Base-by-base conservation (phyloP, 331 rosid genomes). In the Prunus yedoensis region DNA sequence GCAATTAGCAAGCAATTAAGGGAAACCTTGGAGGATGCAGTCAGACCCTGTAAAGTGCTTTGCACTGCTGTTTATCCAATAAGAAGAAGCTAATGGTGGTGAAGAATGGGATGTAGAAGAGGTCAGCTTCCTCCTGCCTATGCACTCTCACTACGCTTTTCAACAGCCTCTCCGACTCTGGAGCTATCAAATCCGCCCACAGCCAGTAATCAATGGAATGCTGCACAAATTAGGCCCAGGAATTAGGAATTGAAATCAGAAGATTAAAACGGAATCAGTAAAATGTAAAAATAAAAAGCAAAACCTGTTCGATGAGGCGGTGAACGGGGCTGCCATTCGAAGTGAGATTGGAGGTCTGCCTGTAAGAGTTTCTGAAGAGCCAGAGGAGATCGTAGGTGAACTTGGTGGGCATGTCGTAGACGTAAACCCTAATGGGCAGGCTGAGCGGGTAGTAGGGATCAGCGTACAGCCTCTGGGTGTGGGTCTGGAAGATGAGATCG, bases 21-120 rank as follows among this genome's bases (percentile, higher is more conserved):
- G 43, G 53, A 83, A 84, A 75, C 73, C 83, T 80, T 78, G 81
- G 86, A 78, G 79, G 83, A 88, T 78, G 90, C 96, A 94, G 94
- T 91, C 98, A 91, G 93, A 94, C 98, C 99, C 99, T 94, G 83
- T 94, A 94, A 86, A 94, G 99, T 54, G 99, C 91, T 86, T 94
- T 94, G 91, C 99, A 94, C 77, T 87, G 89, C 81, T 94, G 99
- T 74, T 90, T 91, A 78, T 94, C 99, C 90, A 92, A 47, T 60
- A 94, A 88, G 87, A 94, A 94, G 85, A 89, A 94, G 84, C 96
- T 90, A 17, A 94, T 94, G 52, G 99, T 94, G 58, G 99, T 94
- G 91, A 94, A 92, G 89, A 94, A 92, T 0, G 99, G 99, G 56
- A 94, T 74, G 81, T 94, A 94, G 83, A 94, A 94, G 75, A 94